phyloP scores from a whole-genome alignment of 305 asterid species.

The Fraxinus sp. region DNA sequence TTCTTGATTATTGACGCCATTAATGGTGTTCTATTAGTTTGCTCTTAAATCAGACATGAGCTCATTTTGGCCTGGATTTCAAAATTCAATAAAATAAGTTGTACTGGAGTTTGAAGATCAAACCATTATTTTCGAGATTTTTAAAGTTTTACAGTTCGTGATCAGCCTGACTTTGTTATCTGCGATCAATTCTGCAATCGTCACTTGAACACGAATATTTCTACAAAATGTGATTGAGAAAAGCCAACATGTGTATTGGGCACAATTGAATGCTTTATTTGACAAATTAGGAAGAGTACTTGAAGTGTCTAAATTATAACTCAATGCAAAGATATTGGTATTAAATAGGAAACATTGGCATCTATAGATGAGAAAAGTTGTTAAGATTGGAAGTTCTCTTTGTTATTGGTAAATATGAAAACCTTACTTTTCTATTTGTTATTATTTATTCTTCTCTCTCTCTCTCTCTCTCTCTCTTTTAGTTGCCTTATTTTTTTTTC shows the following conservation, averaged over 20 bases:
- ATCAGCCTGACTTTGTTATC: neutral
- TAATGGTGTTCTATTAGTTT: neutral
- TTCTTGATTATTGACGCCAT: too few relatives aligned
- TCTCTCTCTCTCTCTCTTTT: too few relatives aligned
- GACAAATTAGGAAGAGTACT: too few relatives aligned
- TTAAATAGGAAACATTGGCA: neutral
- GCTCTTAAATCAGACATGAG: conserved; percentile 8
- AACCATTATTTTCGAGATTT: neutral
- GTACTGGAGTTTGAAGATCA: neutral
- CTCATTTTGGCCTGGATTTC: neutral
- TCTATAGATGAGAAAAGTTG: neutral
- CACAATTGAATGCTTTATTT: neutral
- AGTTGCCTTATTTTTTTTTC: neutral
- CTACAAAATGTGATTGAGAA: neutral
- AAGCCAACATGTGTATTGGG: neutral
- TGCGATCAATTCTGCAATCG: neutral
- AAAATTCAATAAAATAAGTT: neutral
- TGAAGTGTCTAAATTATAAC: neutral
- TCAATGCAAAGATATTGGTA: neutral
- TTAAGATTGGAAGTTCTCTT: neutral
- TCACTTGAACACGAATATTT: neutral
- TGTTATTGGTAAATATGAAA: neutral
- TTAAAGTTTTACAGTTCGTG: neutral
- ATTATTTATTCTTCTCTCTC: neutral
- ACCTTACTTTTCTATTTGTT: neutral